These are phyloP conservation scores for Yueomyces sp. DNA, from an alignment of 805 yeast species.

Conservation along the genomic window DNA sequence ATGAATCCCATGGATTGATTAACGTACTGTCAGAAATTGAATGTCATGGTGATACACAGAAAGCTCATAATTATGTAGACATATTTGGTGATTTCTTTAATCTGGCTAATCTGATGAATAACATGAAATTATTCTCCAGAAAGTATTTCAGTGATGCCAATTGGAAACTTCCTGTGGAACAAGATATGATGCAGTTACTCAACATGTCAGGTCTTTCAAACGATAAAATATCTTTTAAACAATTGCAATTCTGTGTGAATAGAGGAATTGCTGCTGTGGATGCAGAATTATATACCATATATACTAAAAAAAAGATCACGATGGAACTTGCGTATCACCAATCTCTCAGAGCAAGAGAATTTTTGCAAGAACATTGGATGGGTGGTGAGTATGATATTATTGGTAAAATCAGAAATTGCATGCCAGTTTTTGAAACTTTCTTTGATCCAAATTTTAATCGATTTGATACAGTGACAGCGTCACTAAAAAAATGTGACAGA, in stretches of 20 bases:
- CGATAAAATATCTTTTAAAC: slow-evolving; percentile 19
- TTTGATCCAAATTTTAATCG: background rate
- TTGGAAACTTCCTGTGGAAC: slow-evolving; percentile 31
- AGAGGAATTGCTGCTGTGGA: slow-evolving; percentile 40
- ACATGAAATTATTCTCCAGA: slow-evolving; percentile 3
- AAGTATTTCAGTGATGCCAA: slow-evolving; percentile 15
- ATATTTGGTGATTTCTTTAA: slow-evolving; percentile 51
- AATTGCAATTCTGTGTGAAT: slow-evolving; percentile 36
- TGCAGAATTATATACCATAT: slow-evolving; percentile 28
- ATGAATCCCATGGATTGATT: slow-evolving; percentile 32
- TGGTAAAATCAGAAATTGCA: slow-evolving; percentile 11
- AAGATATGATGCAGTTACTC: slow-evolving; percentile 31
- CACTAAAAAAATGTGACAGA: background rate
- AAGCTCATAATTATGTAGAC: slow-evolving; percentile 45
- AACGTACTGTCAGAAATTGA: slow-evolving; percentile 37
- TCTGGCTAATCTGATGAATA: slow-evolving; percentile 26
- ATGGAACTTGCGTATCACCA: slow-evolving; percentile 7
- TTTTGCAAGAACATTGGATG: slow-evolving; percentile 14
- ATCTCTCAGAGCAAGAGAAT: slow-evolving; percentile 11
- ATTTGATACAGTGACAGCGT: background rate
- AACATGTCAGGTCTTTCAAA: slow-evolving; percentile 23
- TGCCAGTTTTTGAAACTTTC: slow-evolving; percentile 6
- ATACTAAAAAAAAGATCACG: slow-evolving; percentile 5
- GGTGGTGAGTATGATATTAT: slow-evolving; percentile 17
- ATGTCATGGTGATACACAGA: slow-evolving; percentile 34